Evolutionary conservation across 768 basidiomycete genomes (phyloP), one percentile per base, ranked within the genome.

Genomic region (Favolaschia claudopus): DNA sequence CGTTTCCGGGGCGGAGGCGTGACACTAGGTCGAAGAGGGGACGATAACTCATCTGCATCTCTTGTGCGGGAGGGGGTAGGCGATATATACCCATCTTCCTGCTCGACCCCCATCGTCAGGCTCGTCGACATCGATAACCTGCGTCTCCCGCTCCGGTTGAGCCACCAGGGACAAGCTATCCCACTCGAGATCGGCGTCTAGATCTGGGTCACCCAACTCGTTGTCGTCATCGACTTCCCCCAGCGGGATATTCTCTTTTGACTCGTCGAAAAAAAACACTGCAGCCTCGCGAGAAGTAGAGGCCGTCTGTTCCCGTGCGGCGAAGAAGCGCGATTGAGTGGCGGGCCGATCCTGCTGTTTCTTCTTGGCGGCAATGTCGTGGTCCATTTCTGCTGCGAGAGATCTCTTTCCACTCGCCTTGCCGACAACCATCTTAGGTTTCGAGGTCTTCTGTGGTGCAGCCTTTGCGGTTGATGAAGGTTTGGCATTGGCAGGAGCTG

Each of bases 11-110:
- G 49, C 22, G 53, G 52, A 32, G 56, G 67, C 38, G 36, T 47
- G 20, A 49, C 51, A 8, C 20, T 58, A n/a, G 69, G 75, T 29
- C 76, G 77, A 36, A 77, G 59, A 22, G 91, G 90, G 12, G 91
- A 92, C 43, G 89, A 91, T 27, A 92, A 66, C 9, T 87, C 86
- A 56, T 89, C 85, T 24, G 81, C 81, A 33, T 87, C 87, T 60
- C 77, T 77, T 46, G 79, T 80, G 63, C 80, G 76, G 22, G 85
- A 85, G 43, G 82, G 75, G 9, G 83, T 75, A 15, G 91, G 91
- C n/a, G 92, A 92, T 50, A 90, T 79, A 72, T 93, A 94, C 15
- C 92, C 92, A 59, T 91, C 91, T 69, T 93, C 92, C 73, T 92
- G 92, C 67, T 80, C 78, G 15, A 91, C 85, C 10, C n/a, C 64